Percentiles rank a stretch among this genome's conserved stretches.
Conservation (phyloP, 2,329 filamentous ascomycete species). For the Hymenoscyphus linearis region DNA sequence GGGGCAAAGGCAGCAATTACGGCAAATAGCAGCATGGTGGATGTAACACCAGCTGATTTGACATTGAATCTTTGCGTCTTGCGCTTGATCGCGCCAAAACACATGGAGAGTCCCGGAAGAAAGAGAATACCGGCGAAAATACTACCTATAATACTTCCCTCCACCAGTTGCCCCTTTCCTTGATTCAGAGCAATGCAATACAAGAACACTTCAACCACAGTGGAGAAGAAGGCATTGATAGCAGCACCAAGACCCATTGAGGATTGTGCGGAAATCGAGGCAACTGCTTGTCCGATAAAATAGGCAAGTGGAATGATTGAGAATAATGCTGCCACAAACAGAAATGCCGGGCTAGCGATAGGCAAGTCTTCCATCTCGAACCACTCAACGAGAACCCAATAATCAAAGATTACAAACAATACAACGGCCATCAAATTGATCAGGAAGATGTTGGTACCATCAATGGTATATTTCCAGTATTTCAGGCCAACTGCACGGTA, state of each 20-base stretch:
- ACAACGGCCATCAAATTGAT: slow-evolving; percentile 95
- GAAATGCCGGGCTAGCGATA: slow-evolving; percentile 76
- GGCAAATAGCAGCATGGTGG: slow-evolving; percentile 95
- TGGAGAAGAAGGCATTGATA: slow-evolving; percentile 97
- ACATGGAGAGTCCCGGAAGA: slow-evolving; percentile 94
- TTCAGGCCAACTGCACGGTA: slow-evolving; percentile 90
- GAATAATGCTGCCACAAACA: slow-evolving; percentile 77
- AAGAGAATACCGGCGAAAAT: slow-evolving; percentile 97
- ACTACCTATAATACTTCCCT: slow-evolving; percentile 95
- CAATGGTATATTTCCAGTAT: slow-evolving; percentile 99
- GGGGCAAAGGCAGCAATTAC: slow-evolving; percentile 93
- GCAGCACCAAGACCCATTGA: slow-evolving; percentile 97
- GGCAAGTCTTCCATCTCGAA: slow-evolving; percentile 58
- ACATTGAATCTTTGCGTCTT: slow-evolving; percentile 99
- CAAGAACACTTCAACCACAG: slow-evolving; percentile 92
- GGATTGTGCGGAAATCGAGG: slow-evolving; percentile 96
- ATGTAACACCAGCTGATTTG: slow-evolving; percentile 90
- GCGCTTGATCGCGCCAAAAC: slow-evolving; percentile 93
- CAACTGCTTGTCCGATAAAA: slow-evolving; percentile 97
- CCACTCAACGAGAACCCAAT: slow-evolving; percentile 66
- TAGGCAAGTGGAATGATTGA: slow-evolving; percentile 97
- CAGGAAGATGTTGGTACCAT: slow-evolving; percentile 97
- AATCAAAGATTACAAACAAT: slow-evolving; percentile 92
- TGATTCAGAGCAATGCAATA: slow-evolving; percentile 92
- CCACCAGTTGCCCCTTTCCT: slow-evolving; percentile 87